Evolutionary conservation across 2,329 filamentous ascomycete species (phyloP).

Genomic region (Fusarium nodosum): DNA sequence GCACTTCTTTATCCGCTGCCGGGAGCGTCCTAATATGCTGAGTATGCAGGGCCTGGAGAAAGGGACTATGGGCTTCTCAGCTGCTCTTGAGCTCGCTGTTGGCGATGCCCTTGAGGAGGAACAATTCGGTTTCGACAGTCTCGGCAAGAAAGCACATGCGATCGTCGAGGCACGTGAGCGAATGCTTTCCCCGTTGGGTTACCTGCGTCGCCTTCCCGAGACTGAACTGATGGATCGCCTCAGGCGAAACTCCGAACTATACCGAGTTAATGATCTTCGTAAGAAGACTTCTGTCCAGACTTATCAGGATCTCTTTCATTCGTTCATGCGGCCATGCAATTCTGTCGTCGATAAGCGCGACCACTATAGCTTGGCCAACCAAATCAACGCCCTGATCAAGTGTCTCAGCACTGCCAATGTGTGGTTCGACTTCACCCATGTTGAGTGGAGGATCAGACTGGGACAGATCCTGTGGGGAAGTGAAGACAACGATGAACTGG

Average conservation of each 20-base stretch:
- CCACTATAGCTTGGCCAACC: constrained; percentile 74
- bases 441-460: constrained; percentile 80
- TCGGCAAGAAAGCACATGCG: constrained; percentile 67
- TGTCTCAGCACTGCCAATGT: constrained; percentile 74
- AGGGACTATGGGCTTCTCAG: constrained; percentile 77
- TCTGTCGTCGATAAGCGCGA: constrained; percentile 69
- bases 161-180: constrained; percentile 70
- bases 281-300: constrained; percentile 67
- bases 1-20: constrained; percentile 71
- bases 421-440: constrained; percentile 80
- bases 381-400: constrained; percentile 77
- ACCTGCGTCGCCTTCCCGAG: constrained; percentile 70
- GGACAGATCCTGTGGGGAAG: constrained; percentile 79
- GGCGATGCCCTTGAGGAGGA: constrained; percentile 75
- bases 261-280: constrained; percentile 66
- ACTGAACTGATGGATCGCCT: constrained; percentile 70
- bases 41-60: constrained; percentile 79
- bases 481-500: constrained; percentile 64
- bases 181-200: constrained; percentile 66
- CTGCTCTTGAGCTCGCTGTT: constrained; percentile 74
- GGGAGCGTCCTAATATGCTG: constrained; percentile 77
- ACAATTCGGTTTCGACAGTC: constrained; percentile 70
- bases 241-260: constrained; percentile 67
- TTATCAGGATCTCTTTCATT: constrained; percentile 73
- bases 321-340: constrained; percentile 69